phyloP scores from a whole-genome alignment of 345 rosid genomes.

The Melastoma malabathricum region DNA sequence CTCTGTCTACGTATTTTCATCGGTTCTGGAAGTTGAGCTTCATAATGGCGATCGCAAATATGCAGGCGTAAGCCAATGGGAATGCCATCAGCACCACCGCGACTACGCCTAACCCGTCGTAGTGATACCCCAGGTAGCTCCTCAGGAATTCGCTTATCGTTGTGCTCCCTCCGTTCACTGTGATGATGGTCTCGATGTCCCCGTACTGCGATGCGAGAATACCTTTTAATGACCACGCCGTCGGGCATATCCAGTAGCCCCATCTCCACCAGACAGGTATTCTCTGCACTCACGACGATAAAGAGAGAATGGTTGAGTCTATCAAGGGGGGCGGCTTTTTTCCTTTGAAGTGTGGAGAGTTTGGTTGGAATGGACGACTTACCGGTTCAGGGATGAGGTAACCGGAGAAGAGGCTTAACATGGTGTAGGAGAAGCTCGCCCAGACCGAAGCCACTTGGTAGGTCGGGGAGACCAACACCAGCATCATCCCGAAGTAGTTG shows the following conservation, averaged over 20 bases:
- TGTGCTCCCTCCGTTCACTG: constrained; percentile 16
- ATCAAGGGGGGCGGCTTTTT: too few species aligned
- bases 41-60: constrained; percentile 18
- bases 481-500: constrained; percentile 29
- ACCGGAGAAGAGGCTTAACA: constrained; percentile 36
- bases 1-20: not conserved
- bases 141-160: constrained; percentile 16
- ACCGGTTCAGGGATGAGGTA: constrained; percentile 34
- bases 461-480: constrained; percentile 20
- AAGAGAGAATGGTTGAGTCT: too few species aligned
- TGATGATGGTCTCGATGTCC: constrained; percentile 8
- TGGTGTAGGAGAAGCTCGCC: constrained; percentile 19
- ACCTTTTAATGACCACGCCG: constrained; percentile 9
- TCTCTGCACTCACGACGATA: not conserved
- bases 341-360: too few species aligned
- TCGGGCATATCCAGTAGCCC: constrained; percentile 11
- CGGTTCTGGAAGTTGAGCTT: constrained; percentile 32
- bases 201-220: constrained; percentile 12
- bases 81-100: constrained; percentile 15
- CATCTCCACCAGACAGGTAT: constrained; percentile 16
- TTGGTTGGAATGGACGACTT: constrained; percentile 8
- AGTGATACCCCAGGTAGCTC: constrained; percentile 16
- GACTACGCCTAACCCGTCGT: constrained; percentile 14
- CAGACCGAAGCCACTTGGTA: constrained; percentile 26
- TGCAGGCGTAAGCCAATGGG: constrained; percentile 17